Evolutionary conservation across 192 early-diverging fungal genomes (phyloP), one percentile per base, ranked within the genome.

Genomic region (Coemansia sp.): DNA sequence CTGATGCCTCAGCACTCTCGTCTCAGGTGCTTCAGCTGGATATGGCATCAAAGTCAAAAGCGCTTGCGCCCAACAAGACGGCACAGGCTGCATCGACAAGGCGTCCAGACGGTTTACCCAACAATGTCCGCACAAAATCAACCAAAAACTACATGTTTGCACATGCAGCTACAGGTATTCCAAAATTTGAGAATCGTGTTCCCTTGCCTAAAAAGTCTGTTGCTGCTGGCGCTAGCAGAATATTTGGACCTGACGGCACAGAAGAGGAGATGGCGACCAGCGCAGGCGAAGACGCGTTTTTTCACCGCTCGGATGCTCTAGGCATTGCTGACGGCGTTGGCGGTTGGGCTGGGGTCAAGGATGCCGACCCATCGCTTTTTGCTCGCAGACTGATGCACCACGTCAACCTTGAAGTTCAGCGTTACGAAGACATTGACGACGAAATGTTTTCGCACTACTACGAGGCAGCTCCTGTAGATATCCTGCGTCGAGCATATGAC

Each of bases 241-340:
- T 10, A 11, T 49, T 49, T 49, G 47, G 24, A 2, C 37, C 25
- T 0, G 55, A 46, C 24, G 13, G 50, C 4, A 65, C 61, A 17
- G 80, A 81, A 18, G 80, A 63, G 54, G 73, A 84, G 54, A 83
- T 89, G 63, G 76, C 72, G 21, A 88, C 85, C 14, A 83, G 85
- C 45, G 89, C 89, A 24, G 96, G 96, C 23, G 94, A 98, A 73
- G 96, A 98, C 66, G 90, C 93, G 5, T 98, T 91, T 67, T 98
- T 98, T 64, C 66, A 77, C 48, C 83, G 94, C 53, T 63, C 83
- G 19, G 93, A 98, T 64, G 85, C 91, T 3, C 62, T 98, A 18
- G 94, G 96, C 15, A 93, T 96, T 6, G 93, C 93, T 7, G 94
- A 96, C 62, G 96, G 96, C 5, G 94, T 98, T 10, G 94, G 96